Percentiles rank a stretch among this genome's conserved stretches.
These are phyloP conservation scores for Aureobasidium uvarum DNA, from an alignment of 2,329 filamentous ascomycete genomes.

Conservation along the genomic window DNA sequence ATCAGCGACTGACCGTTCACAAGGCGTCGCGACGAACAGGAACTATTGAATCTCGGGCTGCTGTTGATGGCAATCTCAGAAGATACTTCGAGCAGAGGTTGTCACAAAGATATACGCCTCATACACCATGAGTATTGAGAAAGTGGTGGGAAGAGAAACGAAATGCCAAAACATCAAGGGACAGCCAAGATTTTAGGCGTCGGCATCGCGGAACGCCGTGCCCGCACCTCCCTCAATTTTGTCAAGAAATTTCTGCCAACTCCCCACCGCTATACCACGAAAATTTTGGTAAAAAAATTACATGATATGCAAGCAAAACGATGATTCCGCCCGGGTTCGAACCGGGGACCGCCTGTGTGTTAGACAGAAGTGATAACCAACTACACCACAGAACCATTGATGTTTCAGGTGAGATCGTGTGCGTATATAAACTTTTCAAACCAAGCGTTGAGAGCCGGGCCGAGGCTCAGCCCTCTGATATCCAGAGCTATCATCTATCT, in stretches of 20 bases:
- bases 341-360: conserved; percentile 17
- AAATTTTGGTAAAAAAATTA: not conserved
- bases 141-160: not conserved
- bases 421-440: too few species aligned
- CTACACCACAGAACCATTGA: conserved; percentile 14
- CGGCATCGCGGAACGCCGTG: not conserved
- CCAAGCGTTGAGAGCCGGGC: too few species aligned
- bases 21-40: too few species aligned
- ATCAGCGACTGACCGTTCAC: not conserved
- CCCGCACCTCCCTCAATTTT: not conserved
- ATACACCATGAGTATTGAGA: not conserved
- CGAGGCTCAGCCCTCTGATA: not conserved
- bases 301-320: not conserved
- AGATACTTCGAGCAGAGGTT: not conserved
- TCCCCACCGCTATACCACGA: not conserved
- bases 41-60: not conserved
- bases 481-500: not conserved
- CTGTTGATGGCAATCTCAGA: not conserved
- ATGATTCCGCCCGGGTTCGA: conserved; percentile 11
- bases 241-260: not conserved
- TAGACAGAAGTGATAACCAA: conserved; percentile 22
- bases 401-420: too few species aligned
- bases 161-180: not conserved
- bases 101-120: not conserved
- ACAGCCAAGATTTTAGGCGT: conserved; percentile 7